phyloP scores from a whole-genome alignment of 768 basidiomycete genomes.

The Mycena chlorophos region DNA sequence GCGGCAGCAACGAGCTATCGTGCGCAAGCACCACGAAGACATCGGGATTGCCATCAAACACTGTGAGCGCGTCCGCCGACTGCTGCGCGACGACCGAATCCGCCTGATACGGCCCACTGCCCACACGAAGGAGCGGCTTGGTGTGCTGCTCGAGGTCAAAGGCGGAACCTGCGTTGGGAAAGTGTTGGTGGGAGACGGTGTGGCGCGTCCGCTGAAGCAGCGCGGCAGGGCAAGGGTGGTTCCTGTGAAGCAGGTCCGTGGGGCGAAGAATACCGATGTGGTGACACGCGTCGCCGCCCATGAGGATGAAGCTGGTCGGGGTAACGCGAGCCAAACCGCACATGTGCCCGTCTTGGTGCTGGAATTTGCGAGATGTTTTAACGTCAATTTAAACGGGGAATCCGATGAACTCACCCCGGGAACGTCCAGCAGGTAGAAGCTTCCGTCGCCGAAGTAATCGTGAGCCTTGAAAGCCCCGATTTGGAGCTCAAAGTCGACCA shows the following conservation, averaged over 20 bases:
- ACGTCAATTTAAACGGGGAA: neutral
- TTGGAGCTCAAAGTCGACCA: conserved; percentile 3
- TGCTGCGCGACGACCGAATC: conserved; percentile 10
- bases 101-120: conserved; percentile 9
- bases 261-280: conserved; percentile 22
- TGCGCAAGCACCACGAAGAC: conserved; percentile 22
- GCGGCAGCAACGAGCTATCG: conserved; percentile 14
- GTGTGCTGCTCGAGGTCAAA: neutral
- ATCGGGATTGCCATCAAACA: conserved; percentile 23
- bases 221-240: conserved; percentile 10
- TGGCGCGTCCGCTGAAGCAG: neutral
- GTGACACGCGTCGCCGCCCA: conserved; percentile 21
- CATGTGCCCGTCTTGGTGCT: conserved; percentile 22
- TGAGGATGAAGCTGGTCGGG: conserved; percentile 15
- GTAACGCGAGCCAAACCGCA: conserved; percentile 19
- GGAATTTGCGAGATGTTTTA: neutral
- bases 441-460: conserved; percentile 22
- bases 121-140: conserved; percentile 7
- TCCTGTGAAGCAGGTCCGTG: conserved; percentile 12
- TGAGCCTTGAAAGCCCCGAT: conserved; percentile 13
- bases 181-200: neutral
- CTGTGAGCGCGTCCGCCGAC: conserved; percentile 10
- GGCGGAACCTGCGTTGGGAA: neutral
- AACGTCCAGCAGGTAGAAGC: conserved; percentile 18
- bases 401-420: conserved; percentile 12